Evolutionary conservation across 768 basidiomycete species (phyloP), one percentile per base, ranked within the genome.

Genomic region (Boletellus sp.): DNA sequence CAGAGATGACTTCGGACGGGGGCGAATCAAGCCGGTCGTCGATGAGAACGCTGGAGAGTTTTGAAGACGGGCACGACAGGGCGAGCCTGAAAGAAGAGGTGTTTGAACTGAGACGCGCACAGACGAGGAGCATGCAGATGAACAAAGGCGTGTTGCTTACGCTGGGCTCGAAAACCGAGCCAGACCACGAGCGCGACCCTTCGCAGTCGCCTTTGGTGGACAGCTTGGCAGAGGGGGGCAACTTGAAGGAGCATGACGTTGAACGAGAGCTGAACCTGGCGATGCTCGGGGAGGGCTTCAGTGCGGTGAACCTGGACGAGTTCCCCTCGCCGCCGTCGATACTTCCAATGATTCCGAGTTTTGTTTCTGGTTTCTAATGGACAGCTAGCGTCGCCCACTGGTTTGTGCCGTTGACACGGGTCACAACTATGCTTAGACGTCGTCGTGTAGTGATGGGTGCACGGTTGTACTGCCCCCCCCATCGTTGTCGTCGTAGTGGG

Each of bases 41-140:
- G n/a, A 52, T 34, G 17, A 42, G 22, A 32, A 65, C 65, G 20
- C 52, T 69, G 24, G 52, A 60, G 41, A 66, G 66, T 45, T 41
- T 54, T 3, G 57, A 54, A 28, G 47, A 40, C 13, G 50, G 42
- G 20, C 28, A 28, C 11, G 28, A 28, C 28, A 36, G 35, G 34
- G 54, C 50, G 33, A 58, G 66, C 20, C 42, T 56, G 19, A 39
- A 57, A 17, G 69, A 68, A n/a, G 69, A 65, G 45, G 63, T 62
- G 2, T 78, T 74, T 53, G 77, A 79, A 52, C 65, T 78, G 39
- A 70, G 69, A 54, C 70, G 75, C 12, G 78, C 69, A 3, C 77
- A 74, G 42, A 73, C 76, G 41, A 74, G 71, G 58, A 80, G 77
- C 52, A 65, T 80, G 59, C 75, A 78, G 57, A 66, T 78, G 52